Conservation (phyloP, 1,284 basidiomycete species). For the Papiliotrema nemorosa region DNA sequence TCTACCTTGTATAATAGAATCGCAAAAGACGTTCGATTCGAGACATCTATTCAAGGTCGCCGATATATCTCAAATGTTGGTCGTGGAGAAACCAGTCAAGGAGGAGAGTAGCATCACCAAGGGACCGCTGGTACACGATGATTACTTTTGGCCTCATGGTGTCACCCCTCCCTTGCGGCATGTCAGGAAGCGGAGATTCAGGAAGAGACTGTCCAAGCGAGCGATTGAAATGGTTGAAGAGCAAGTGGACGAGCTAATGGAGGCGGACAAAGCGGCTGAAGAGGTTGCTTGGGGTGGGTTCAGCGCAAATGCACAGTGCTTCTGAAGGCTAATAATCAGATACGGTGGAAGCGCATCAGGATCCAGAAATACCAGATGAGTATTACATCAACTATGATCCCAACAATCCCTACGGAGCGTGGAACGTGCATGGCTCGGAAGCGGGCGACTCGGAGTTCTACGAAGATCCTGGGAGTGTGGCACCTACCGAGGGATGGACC, state of each 20-base stretch:
- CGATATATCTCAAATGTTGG: slow-evolving; percentile 93
- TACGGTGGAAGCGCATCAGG: slow-evolving; percentile 37
- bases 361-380: neutral
- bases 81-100: slow-evolving; percentile 72
- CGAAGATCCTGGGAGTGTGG: slow-evolving; percentile 51
- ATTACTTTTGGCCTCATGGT: slow-evolving; percentile 97
- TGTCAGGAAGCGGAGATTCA: slow-evolving; percentile 87
- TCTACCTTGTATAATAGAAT: slow-evolving; percentile 88
- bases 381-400: slow-evolving; percentile 45
- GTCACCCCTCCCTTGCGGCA: slow-evolving; percentile 90
- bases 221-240: slow-evolving; percentile 97
- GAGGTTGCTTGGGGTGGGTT: slow-evolving; percentile 48
- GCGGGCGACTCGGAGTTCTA: slow-evolving; percentile 58
- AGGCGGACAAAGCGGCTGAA: slow-evolving; percentile 76
- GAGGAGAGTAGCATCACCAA: slow-evolving; percentile 59
- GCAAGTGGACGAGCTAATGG: slow-evolving; percentile 87
- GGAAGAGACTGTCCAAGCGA: slow-evolving; percentile 60
- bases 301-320: neutral
- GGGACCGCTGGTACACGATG: slow-evolving; percentile 78
- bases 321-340: slow-evolving; percentile 16
- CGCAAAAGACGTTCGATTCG: slow-evolving; percentile 94
- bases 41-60: slow-evolving; percentile 98
- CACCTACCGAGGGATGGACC: slow-evolving; percentile 29
- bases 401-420: slow-evolving; percentile 47
- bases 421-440: slow-evolving; percentile 60